Conservation (phyloP, 2,329 filamentous ascomycete species). For the Penicillium sp. region DNA sequence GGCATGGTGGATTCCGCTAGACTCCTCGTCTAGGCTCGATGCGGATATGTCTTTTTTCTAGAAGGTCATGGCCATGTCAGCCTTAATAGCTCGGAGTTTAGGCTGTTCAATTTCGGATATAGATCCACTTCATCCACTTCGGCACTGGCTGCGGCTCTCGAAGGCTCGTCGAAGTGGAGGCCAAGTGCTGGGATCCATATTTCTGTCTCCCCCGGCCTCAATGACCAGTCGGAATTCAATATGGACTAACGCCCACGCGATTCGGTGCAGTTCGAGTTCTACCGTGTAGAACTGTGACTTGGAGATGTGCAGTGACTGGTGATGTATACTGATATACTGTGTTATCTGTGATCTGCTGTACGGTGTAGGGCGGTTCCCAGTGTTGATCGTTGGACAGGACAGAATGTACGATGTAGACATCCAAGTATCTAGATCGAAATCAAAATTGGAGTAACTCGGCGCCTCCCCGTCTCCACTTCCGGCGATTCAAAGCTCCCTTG, state of each 20-base stretch:
- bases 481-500: slow-evolving; percentile 11
- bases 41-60: background rate
- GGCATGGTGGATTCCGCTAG: slow-evolving; percentile 2
- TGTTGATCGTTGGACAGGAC: background rate
- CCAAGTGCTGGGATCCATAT: slow-evolving; percentile 7
- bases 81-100: slow-evolving; percentile 6
- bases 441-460: slow-evolving; percentile 7
- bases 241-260: background rate
- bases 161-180: slow-evolving; percentile 22
- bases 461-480: slow-evolving; percentile 15
- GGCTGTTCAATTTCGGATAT: background rate
- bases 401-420: background rate
- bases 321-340: no score
- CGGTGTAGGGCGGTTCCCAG: slow-evolving; percentile 4
- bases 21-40: background rate
- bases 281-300: slow-evolving; percentile 3
- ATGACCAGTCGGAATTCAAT: slow-evolving; percentile 10
- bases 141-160: slow-evolving; percentile 26
- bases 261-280: background rate
- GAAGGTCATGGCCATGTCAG: background rate
- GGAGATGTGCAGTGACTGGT: background rate
- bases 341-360: background rate
- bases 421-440: no score
- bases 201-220: slow-evolving; percentile 17
- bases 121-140: slow-evolving; percentile 23